Percentiles rank a stretch among this genome's conserved stretches.
These are phyloP conservation scores for Cladosporium sp. DNA, from an alignment of 2,329 filamentous ascomycete genomes.

Conservation along the genomic window DNA sequence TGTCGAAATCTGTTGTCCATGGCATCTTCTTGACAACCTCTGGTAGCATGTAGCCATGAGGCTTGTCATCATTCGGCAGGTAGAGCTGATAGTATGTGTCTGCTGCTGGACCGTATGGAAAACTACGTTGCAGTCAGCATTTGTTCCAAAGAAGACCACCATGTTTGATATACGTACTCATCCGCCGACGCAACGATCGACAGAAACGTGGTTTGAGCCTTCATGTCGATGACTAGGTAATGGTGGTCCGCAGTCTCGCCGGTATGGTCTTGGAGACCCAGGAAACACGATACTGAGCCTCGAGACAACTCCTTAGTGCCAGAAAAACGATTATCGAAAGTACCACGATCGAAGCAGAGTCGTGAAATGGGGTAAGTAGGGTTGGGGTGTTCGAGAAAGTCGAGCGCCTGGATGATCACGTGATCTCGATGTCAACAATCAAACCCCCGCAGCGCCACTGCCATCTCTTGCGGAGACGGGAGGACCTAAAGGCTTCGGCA, in stretches of 20 bases:
- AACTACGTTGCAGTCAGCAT: slow-evolving; percentile 39
- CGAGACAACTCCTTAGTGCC: background rate
- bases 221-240: background rate
- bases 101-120: slow-evolving; percentile 50
- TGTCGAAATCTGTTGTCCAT: slow-evolving; percentile 57
- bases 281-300: background rate
- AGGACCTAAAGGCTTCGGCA: background rate
- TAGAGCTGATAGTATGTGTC: slow-evolving; percentile 64
- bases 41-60: slow-evolving; percentile 60
- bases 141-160: background rate
- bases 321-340: background rate
- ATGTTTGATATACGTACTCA: background rate
- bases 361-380: background rate
- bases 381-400: background rate
- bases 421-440: background rate
- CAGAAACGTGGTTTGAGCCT: background rate
- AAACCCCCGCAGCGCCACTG: background rate
- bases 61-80: slow-evolving; percentile 64
- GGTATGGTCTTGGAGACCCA: background rate
- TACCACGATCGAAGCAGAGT: background rate
- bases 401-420: background rate
- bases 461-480: background rate
- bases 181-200: slow-evolving; percentile 13
- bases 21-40: slow-evolving; percentile 61
- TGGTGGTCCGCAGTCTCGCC: background rate